These are phyloP conservation scores for Sclerotinia subarctica DNA, from an alignment of 2,329 filamentous ascomycete genomes.

Conservation along the genomic window DNA sequence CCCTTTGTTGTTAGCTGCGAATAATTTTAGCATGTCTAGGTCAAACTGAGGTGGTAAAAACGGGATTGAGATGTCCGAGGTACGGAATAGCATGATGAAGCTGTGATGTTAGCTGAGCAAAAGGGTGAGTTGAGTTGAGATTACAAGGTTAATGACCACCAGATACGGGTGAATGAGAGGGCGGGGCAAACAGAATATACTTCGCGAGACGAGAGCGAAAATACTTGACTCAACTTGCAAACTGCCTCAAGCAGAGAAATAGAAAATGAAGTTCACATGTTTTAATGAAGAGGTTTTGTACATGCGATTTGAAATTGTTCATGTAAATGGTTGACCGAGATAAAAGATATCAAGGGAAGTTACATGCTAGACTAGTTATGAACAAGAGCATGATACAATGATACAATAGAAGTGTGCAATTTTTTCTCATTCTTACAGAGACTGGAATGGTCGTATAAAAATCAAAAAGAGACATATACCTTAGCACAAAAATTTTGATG, in stretches of 20 bases:
- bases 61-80: not conserved
- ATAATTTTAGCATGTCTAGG: not conserved
- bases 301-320: too few relatives aligned
- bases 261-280: not conserved
- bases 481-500: too few relatives aligned
- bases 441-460: too few relatives aligned
- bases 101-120: not conserved
- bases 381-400: too few relatives aligned
- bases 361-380: too few relatives aligned
- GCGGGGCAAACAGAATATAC: not conserved
- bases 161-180: not conserved
- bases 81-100: not conserved
- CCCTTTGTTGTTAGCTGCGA: too few relatives aligned
- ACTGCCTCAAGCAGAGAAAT: not conserved
- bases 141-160: not conserved
- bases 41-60: not conserved
- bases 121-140: not conserved
- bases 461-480: too few relatives aligned
- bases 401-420: too few relatives aligned
- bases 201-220: not conserved
- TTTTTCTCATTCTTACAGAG: too few relatives aligned
- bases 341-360: too few relatives aligned
- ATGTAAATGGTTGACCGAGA: too few relatives aligned
- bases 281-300: too few relatives aligned
- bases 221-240: not conserved